Percentiles rank a stretch among this genome's conserved stretches.
phyloP scores from a whole-genome alignment of 1,139 yeast species.

The Pichia sp. region DNA sequence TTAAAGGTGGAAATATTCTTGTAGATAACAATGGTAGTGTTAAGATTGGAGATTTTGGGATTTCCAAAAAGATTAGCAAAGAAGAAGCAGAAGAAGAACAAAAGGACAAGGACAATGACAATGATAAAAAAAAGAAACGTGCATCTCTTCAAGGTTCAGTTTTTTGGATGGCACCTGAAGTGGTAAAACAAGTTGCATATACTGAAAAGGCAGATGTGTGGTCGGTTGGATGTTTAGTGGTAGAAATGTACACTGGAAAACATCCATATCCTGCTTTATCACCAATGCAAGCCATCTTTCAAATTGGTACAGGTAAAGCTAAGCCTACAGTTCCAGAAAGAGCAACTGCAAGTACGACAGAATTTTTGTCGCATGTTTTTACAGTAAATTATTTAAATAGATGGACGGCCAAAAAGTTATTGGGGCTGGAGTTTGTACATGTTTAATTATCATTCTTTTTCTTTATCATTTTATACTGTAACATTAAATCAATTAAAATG shows the following conservation, averaged over 20 bases:
- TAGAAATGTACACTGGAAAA: slow-evolving; percentile 91
- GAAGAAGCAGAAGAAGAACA: slow-evolving; percentile 6
- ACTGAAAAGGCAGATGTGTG: slow-evolving; percentile 91
- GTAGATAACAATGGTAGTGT: slow-evolving; percentile 89
- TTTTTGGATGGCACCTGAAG: slow-evolving; percentile 99
- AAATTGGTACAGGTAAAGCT: slow-evolving; percentile 70
- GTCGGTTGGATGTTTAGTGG: slow-evolving; percentile 88
- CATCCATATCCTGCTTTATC: slow-evolving; percentile 93
- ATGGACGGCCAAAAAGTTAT: background rate
- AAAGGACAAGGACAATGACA: background rate
- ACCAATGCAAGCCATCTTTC: slow-evolving; percentile 94
- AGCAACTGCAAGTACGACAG: slow-evolving; percentile 29
- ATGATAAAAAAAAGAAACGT: slow-evolving; percentile 44
- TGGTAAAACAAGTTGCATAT: slow-evolving; percentile 83
- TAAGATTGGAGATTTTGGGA: slow-evolving; percentile 91
- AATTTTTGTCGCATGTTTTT: too few relatives aligned
- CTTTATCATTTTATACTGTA: too few relatives aligned
- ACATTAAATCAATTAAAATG: too few relatives aligned
- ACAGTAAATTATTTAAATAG: too few relatives aligned
- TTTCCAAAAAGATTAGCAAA: slow-evolving; percentile 45
- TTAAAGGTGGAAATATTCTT: slow-evolving; percentile 87
- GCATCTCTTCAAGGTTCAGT: slow-evolving; percentile 92
- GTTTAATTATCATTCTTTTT: too few relatives aligned
- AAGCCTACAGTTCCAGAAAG: slow-evolving; percentile 61
- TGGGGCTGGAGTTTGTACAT: background rate